A percentile compares a stretch with the other conserved stretches of the same genome.
These are phyloP conservation scores for Podospora appendiculata DNA, from an alignment of 495 filamentous ascomycete genomes.

Conservation along the genomic window DNA sequence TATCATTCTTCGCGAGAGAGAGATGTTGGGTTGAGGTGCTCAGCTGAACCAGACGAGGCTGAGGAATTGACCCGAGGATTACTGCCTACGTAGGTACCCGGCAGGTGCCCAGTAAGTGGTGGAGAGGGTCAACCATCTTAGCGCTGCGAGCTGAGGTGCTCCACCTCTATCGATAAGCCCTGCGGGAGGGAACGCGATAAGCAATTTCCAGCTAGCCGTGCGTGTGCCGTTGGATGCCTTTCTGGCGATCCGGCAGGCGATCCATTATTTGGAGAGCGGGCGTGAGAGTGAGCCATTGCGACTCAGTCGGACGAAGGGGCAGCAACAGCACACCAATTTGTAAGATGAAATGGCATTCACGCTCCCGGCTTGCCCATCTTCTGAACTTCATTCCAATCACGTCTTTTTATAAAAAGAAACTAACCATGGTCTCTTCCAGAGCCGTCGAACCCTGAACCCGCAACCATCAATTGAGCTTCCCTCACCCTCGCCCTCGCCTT, in stretches of 20 bases:
- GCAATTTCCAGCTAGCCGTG: slow-evolving; percentile 22
- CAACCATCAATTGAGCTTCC: no score
- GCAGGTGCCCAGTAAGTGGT: neutral
- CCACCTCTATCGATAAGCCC: slow-evolving; percentile 22
- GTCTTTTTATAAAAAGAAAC: no score
- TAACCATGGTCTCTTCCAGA: no score
- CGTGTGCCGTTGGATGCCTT: slow-evolving; percentile 10
- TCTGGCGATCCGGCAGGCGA: slow-evolving; percentile 7
- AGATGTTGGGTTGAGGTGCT: neutral
- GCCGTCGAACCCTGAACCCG: no score
- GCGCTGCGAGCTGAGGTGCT: slow-evolving; percentile 16
- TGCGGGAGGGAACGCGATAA: slow-evolving; percentile 17
- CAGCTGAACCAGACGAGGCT: neutral
- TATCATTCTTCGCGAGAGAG: no score
- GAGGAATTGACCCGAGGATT: neutral
- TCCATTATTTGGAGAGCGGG: neutral
- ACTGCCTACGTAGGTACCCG: neutral
- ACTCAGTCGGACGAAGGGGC: no score
- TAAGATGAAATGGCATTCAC: no score
- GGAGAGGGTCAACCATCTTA: neutral
- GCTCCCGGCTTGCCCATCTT: no score
- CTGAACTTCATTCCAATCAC: no score
- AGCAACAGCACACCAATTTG: no score
- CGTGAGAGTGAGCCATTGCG: no score
- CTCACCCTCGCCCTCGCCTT: no score